These are phyloP conservation scores for Trifolium fragiferum DNA, from an alignment of 306 rosid species.

Conservation along the genomic window DNA sequence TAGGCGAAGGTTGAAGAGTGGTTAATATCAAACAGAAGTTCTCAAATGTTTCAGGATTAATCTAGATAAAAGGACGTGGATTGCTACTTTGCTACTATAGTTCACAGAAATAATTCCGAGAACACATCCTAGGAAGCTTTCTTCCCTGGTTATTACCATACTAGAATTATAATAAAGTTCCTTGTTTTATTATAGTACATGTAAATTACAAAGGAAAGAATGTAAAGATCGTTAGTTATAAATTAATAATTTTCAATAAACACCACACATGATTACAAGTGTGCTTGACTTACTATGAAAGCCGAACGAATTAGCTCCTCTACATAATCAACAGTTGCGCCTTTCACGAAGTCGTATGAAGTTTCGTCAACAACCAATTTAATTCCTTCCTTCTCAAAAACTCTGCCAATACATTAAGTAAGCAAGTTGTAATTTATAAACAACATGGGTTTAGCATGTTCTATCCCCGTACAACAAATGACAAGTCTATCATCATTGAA, in stretches of 20 bases:
- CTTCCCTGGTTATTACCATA: slow-evolving; percentile 6
- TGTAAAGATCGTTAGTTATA: not conserved
- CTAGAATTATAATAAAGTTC: slow-evolving; percentile 6
- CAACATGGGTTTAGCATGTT: not conserved
- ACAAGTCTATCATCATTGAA: not conserved
- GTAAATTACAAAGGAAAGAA: slow-evolving; percentile 19
- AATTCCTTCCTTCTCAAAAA: slow-evolving; percentile 80
- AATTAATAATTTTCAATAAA: not conserved
- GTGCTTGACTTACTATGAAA: slow-evolving; percentile 65
- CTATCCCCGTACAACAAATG: not conserved
- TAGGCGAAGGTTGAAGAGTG: not conserved
- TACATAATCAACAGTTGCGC: slow-evolving; percentile 91
- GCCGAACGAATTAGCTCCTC: slow-evolving; percentile 98
- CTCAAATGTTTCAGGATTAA: slow-evolving; percentile 31
- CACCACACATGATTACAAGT: slow-evolving; percentile 11
- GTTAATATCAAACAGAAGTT: slow-evolving; percentile 9
- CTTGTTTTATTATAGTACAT: not conserved
- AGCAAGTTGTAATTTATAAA: slow-evolving; percentile 16
- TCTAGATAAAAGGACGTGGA: slow-evolving; percentile 7
- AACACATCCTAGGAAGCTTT: slow-evolving; percentile 2
- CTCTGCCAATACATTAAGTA: slow-evolving; percentile 53
- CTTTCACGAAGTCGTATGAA: slow-evolving; percentile 92
- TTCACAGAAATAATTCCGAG: slow-evolving; percentile 1
- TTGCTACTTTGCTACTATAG: not conserved
- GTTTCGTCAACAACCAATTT: slow-evolving; percentile 75